Base-by-base conservation (phyloP, 129 eudicot species). In the Kitagawia praeruptora region DNA sequence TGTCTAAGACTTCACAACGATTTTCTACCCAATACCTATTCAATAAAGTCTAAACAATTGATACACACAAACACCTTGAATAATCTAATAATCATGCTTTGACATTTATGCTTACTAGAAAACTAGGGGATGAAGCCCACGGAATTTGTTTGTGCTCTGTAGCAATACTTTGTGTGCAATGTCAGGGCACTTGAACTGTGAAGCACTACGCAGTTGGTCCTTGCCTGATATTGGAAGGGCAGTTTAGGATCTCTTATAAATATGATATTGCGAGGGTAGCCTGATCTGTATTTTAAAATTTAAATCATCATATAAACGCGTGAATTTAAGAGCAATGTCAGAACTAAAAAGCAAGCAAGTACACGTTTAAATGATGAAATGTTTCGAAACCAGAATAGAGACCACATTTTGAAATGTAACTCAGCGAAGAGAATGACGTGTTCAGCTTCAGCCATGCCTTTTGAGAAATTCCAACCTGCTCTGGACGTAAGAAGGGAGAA, bases 371-470 rank as follows among this genome's bases (percentile, higher is more conserved):
- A 8, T 61, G 69, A 3, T 61, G 66, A 9, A n/a, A 9, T 28
- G 28, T 10, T n/a, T 61, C 1, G n/a, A n/a, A 25, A 9, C 69
- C 4, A 25, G 69, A 61, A n/a, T 3, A 61, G 69, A n/a, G 1
- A 25, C 0, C 14, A n/a, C 3, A 10, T 21, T 4, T 8, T 42
- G 34, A 42, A 23, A 44, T 31, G 76, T 81, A 96, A 98, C 98
- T 92, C 93, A 40, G 93, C 12, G 4, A 6, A 92, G 49, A 85
- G 86, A 82, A 92, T 92, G 75, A 82, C 82, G 80, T 89, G 98
- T 80, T 96, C 93, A 63, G 99, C 87, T 85, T 92, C 95, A 79
- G 88, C 89, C 99, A 96, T 96, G 79, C 99, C 99, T 82, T 96
- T 84, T 6, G 88, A 77, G 66, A 92, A 90, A 81, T 92, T 93